phyloP scores from a whole-genome alignment of 2,329 filamentous ascomycete genomes.

The Pestalotiopsis sp. region DNA sequence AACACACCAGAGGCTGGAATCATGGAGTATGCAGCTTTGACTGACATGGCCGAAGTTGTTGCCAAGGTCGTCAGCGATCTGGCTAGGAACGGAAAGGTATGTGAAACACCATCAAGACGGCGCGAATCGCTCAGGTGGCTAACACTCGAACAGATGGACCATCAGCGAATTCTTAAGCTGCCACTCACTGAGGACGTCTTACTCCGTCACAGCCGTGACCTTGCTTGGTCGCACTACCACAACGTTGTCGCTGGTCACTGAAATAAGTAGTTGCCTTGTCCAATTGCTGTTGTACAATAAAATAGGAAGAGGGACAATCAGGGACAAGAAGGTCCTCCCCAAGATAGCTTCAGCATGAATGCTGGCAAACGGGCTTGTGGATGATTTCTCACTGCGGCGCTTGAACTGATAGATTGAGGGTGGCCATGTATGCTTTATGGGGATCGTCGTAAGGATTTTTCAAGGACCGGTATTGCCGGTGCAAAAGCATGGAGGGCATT shows the following conservation, averaged over 20 bases:
- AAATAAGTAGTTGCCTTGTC: background rate
- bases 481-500: background rate
- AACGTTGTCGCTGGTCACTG: slow-evolving; percentile 28
- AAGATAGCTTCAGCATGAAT: background rate
- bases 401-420: background rate
- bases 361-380: background rate
- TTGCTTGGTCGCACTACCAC: slow-evolving; percentile 34
- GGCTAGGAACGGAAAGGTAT: slow-evolving; percentile 31
- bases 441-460: background rate
- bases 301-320: background rate
- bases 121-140: background rate
- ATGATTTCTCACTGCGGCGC: background rate
- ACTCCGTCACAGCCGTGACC: slow-evolving; percentile 32
- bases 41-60: slow-evolving; percentile 35
- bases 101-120: background rate
- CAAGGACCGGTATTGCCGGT: no score
- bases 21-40: slow-evolving; percentile 33
- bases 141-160: slow-evolving; percentile 26
- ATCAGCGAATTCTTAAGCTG: slow-evolving; percentile 31
- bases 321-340: background rate
- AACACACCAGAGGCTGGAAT: slow-evolving; percentile 34
- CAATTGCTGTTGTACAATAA: background rate
- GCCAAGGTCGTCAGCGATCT: slow-evolving; percentile 31
- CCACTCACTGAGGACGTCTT: slow-evolving; percentile 35
- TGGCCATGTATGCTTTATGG: background rate